These are phyloP conservation scores for Austroboletus rostrupii DNA, from an alignment of 1,284 basidiomycete species.

Conservation along the genomic window DNA sequence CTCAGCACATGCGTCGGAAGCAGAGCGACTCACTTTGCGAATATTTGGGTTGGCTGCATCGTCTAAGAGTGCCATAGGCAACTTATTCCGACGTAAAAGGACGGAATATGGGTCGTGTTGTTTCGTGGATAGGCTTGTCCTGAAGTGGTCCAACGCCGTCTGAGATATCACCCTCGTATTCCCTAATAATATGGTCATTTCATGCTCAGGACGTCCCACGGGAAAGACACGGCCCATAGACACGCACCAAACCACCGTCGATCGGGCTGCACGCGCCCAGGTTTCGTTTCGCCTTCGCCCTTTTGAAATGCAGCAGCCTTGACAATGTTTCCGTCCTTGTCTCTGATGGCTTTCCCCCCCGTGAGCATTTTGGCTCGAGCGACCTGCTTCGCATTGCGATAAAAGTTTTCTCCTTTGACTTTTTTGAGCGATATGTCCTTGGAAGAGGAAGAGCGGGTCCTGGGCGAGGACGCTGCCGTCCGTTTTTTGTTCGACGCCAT, in stretches of 20 bases:
- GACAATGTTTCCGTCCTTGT: constrained; percentile 86
- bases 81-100: constrained; percentile 84
- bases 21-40: constrained; percentile 59
- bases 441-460: constrained; percentile 51
- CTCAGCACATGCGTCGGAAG: constrained; percentile 4
- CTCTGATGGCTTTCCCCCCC: constrained; percentile 84
- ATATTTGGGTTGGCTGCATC: constrained; percentile 76
- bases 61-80: constrained; percentile 91
- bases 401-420: constrained; percentile 91
- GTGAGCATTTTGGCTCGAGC: constrained; percentile 85
- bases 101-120: constrained; percentile 94
- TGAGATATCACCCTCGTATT: constrained; percentile 99
- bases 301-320: constrained; percentile 93
- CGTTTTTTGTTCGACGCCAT: constrained; percentile 59
- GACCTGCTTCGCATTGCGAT: constrained; percentile 86
- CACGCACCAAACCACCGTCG: constrained; percentile 89
- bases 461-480: constrained; percentile 36
- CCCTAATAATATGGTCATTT: constrained; percentile 43
- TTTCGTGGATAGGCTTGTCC: constrained; percentile 77
- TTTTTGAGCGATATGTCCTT: constrained; percentile 58
- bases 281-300: constrained; percentile 81
- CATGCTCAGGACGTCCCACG: constrained; percentile 8
- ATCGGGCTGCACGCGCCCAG: constrained; percentile 90
- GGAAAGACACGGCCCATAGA: background rate
- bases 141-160: constrained; percentile 89